Conservation (phyloP, 805 yeast genomes). For the Ogataea philodendri region DNA sequence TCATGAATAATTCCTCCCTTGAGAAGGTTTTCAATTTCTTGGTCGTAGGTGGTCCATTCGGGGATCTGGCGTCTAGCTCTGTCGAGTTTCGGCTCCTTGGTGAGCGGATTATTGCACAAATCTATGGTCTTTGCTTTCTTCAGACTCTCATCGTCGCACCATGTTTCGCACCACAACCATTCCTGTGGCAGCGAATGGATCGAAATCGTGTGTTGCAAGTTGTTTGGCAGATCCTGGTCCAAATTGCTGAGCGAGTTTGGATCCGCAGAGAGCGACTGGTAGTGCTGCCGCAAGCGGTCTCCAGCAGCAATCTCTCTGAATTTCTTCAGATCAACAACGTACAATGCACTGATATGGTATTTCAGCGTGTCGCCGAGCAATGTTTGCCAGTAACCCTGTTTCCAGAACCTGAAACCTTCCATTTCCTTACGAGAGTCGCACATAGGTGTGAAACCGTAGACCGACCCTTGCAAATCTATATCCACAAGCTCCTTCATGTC, state of each 20-base stretch:
- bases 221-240: conserved; percentile 94
- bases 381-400: conserved; percentile 83
- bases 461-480: conserved; percentile 71
- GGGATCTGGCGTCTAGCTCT: conserved; percentile 73
- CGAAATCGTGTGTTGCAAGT: conserved; percentile 64
- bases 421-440: conserved; percentile 74
- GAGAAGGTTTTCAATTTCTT: conserved; percentile 42
- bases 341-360: conserved; percentile 83
- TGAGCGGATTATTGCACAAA: conserved; percentile 78
- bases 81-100: conserved; percentile 75
- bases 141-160: conserved; percentile 72
- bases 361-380: conserved; percentile 54
- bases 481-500: conserved; percentile 69
- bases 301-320: conserved; percentile 74
- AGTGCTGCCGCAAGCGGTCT: conserved; percentile 76
- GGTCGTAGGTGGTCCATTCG: conserved; percentile 72
- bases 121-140: conserved; percentile 73
- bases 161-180: conserved; percentile 93
- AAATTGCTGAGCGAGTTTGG: conserved; percentile 75
- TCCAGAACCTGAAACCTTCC: conserved; percentile 91
- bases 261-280: conserved; percentile 77
- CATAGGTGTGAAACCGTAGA: conserved; percentile 88
- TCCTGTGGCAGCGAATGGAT: conserved; percentile 75
- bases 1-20: conserved; percentile 9
- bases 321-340: conserved; percentile 68